Conservation (phyloP, 306 rosid species). For the Acacia crassicarpa region DNA sequence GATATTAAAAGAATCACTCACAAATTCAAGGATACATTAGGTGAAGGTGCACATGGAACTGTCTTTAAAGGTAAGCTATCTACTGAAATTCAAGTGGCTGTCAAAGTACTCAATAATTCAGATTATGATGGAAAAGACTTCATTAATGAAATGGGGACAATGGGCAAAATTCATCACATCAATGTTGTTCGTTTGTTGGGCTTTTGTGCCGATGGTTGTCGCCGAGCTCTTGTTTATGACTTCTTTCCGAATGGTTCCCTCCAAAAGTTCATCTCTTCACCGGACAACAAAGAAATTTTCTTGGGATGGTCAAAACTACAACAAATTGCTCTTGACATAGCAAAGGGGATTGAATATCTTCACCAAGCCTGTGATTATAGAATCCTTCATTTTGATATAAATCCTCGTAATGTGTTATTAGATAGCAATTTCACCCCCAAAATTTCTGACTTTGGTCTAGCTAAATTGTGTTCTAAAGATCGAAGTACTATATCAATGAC, state of each 20-base stretch:
- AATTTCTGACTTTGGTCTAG: not conserved
- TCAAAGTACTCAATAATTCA: conserved; percentile 32
- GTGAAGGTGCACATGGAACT: conserved; percentile 37
- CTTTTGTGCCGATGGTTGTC: conserved; percentile 32
- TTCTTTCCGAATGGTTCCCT: not conserved
- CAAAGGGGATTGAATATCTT: not conserved
- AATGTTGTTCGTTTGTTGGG: not conserved
- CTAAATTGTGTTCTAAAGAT: not conserved
- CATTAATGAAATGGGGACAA: conserved; percentile 20
- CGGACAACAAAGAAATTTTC: not conserved
- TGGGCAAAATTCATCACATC: not conserved
- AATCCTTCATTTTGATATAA: not conserved
- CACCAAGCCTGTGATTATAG: not conserved
- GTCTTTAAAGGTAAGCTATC: conserved; percentile 37
- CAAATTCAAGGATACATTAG: conserved; percentile 32
- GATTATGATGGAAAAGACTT: conserved; percentile 39
- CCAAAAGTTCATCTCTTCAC: not conserved
- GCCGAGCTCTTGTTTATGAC: conserved; percentile 17
- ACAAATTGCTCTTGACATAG: not conserved
- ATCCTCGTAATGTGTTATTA: not conserved
- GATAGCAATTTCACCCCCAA: not conserved
- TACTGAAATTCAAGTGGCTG: conserved; percentile 19
- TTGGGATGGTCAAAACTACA: not conserved
- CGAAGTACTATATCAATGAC: not conserved
- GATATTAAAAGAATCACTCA: conserved; percentile 45